Evolutionary conservation across 495 filamentous ascomycete species (phyloP), one percentile per base, ranked within the genome.

Genomic region (Penicillium bialowiezense): DNA sequence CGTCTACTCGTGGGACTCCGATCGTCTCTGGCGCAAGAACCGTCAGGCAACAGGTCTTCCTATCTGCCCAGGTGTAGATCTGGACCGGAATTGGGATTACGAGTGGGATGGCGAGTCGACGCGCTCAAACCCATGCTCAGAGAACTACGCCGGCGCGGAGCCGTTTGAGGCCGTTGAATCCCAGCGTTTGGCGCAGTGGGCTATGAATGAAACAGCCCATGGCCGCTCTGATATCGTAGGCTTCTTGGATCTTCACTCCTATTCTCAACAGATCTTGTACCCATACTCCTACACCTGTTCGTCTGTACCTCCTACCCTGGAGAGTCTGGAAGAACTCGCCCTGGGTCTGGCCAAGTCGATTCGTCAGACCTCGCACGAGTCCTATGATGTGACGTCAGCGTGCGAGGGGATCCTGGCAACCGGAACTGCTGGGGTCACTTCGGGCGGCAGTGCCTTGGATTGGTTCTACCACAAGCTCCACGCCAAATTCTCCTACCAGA

Each of bases 11-110:
- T 98, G 91, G 91, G 83, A 95, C 49, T 79, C 76, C 7, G 93
- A 98, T 62, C 85, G 93, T 6, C 71, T 98, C 1, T 98, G 93
- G 93, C 87, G 92, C 55, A 98, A 97, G 71, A 96, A 93, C 51
- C 78, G 93, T 31, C 93, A 97, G 58, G 77, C 80, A 24, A 97
- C 91, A 3, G 83, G 79, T 42, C 77, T 95, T 49, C 80, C 83
- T 15, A 89, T 90, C 63, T 98, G 93, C 62, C 85, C 77, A 7
- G 93, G 93, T 2, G 69, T 96, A 26, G 93, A 98, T 66, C 75
- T 98, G 23, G 93, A 97, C 55, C 88, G 91, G 28, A 76, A 85
- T 1, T 98, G 87, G 66, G 80, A 83, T 10, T 96, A 85, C 60
- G 81, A 88, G 58, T 98, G 92, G 90, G 85, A 91, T 54, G 81